Percentiles rank a stretch among this genome's conserved stretches.
phyloP scores from a whole-genome alignment of 805 yeast species.

The Saccharomycopsis vini region DNA sequence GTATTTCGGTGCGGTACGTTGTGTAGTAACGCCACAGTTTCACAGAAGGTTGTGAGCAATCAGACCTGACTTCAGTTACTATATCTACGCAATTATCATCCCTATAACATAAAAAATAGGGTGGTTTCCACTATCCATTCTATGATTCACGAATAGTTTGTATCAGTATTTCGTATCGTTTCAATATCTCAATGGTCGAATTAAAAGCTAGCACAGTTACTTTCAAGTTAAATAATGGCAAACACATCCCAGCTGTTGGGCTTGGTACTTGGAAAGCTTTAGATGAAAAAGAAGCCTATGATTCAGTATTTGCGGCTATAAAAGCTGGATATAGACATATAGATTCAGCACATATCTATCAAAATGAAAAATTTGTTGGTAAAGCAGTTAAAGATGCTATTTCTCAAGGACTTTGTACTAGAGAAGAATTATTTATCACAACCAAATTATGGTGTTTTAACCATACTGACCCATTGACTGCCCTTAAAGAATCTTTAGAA shows the following conservation, averaged over 20 bases:
- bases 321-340: slow-evolving; percentile 68
- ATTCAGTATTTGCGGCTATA: slow-evolving; percentile 67
- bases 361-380: slow-evolving; percentile 62
- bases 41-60: too few relatives aligned
- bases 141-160: too few relatives aligned
- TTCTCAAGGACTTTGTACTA: slow-evolving; percentile 56
- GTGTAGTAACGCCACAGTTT: too few relatives aligned
- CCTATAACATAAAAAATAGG: too few relatives aligned
- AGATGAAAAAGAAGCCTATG: not conserved
- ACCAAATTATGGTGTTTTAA: slow-evolving; percentile 39
- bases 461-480: slow-evolving; percentile 42
- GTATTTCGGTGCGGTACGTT: too few relatives aligned
- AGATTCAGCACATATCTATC: slow-evolving; percentile 66
- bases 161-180: too few relatives aligned
- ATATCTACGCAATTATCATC: too few relatives aligned
- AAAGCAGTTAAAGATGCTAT: slow-evolving; percentile 56
- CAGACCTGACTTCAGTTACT: too few relatives aligned
- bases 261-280: slow-evolving; percentile 12
- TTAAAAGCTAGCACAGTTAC: too few relatives aligned
- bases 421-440: slow-evolving; percentile 71
- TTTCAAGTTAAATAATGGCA: slow-evolving; percentile 13
- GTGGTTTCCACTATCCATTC: not conserved
- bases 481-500: slow-evolving; percentile 52
- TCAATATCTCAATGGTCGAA: too few relatives aligned
- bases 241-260: slow-evolving; percentile 11